Base-by-base conservation (phyloP, 164 flowering plant species). In the Vitis rupestris region DNA sequence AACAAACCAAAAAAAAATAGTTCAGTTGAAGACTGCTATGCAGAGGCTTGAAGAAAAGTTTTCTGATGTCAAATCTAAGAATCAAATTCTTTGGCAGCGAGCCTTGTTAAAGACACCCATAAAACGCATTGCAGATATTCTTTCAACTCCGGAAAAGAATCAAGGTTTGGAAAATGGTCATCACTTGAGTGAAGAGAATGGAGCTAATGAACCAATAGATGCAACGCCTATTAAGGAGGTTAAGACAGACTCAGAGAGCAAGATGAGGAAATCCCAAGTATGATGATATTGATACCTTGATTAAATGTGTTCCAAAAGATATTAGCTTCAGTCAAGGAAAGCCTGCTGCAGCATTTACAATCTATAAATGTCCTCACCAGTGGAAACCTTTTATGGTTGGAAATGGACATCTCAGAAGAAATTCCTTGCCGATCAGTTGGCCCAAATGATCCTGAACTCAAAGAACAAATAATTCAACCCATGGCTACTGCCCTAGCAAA, bases 41-140 rank as follows among this genome's bases (percentile, higher is more conserved):
- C 92, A 90, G 58, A 92, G 92, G 99, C 91, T 95, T 57, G 87
- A 90, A 76, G 99, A 93, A 73, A 95, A 91, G 61, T 78, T 90
- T 59, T 85, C 80, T 70, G 90, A 88, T 74, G 76, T 93, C 84
- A 93, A 93, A 84, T 70, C 85, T 70, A 97, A 91, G 74, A 84
- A 88, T 79, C 85, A 91, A 80, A 73, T 89, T 69, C 88, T 93
- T 65, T 86, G 94, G 68, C 91, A 85, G 77, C 91, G 91, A 78
- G 44, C 83, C 2, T 71, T 86, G 69, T 58, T 72, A 53, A 84
- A 68, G 30, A 49, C 90, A 66, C 87, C 99, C 78, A 80, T 74
- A 37, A 85, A 82, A 72, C 81, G 76, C 62, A 76, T 67, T 59
- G 72, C 89, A 60, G 91, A 80, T n/a, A 81, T 75, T 81, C 77